Conservation (phyloP, 2,329 filamentous ascomycete species). For the Cercospora beticola region DNA sequence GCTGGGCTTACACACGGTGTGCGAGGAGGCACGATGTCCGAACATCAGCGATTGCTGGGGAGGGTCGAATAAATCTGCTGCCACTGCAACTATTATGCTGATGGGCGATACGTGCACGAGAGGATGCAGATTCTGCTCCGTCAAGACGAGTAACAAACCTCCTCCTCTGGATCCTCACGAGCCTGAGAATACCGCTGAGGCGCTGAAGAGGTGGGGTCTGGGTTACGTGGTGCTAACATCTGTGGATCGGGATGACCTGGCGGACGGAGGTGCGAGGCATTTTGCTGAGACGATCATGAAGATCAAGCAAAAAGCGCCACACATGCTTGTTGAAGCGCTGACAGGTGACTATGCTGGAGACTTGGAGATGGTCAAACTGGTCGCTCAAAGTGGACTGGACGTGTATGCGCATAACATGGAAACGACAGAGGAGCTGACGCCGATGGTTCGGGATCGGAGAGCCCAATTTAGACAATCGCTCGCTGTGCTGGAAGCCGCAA, state of each 20-base stretch:
- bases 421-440: conserved; percentile 87
- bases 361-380: conserved; percentile 78
- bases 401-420: conserved; percentile 98
- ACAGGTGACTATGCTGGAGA: conserved; percentile 88
- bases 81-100: conserved; percentile 97
- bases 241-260: conserved; percentile 90
- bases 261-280: conserved; percentile 83
- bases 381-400: conserved; percentile 85
- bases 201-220: conserved; percentile 85
- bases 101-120: conserved; percentile 98
- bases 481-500: conserved; percentile 75
- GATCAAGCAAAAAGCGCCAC: conserved; percentile 74
- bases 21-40: conserved; percentile 94
- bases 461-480: conserved; percentile 88
- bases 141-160: conserved; percentile 77
- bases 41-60: conserved; percentile 99
- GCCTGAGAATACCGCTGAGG: conserved; percentile 94
- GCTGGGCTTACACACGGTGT: conserved; percentile 88
- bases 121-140: conserved; percentile 93
- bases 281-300: conserved; percentile 91
- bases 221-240: conserved; percentile 94
- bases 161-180: conserved; percentile 91
- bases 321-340: conserved; percentile 76
- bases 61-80: conserved; percentile 79
- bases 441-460: conserved; percentile 82